These are phyloP conservation scores for Schoenoplectus tabernaemontani DNA, from an alignment of 202 grass and related monocot genomes.

Conservation along the genomic window DNA sequence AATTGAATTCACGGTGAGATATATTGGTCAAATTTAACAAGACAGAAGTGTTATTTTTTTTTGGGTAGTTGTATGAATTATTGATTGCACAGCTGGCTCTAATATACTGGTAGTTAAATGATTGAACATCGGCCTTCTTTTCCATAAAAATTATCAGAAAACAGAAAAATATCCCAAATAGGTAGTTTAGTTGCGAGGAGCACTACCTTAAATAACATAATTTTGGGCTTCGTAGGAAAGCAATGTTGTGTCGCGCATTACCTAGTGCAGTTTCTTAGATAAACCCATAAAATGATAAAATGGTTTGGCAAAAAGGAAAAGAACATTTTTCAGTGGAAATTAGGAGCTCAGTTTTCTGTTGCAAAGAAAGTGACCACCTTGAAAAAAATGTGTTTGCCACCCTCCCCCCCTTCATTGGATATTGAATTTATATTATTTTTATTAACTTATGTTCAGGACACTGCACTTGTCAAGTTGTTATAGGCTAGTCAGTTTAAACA, in stretches of 20 bases:
- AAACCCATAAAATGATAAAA: neutral
- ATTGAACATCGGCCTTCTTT: neutral
- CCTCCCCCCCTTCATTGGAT: no score
- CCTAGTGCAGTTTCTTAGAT: neutral
- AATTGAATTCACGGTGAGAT: neutral
- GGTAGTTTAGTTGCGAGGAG: neutral
- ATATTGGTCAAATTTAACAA: neutral
- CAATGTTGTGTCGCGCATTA: neutral
- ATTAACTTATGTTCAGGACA: neutral
- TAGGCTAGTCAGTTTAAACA: neutral
- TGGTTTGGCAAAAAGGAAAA: neutral
- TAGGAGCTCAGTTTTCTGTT: neutral
- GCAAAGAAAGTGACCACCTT: no score
- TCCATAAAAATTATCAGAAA: neutral
- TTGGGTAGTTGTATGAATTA: neutral
- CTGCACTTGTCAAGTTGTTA: no score
- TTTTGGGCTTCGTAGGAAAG: neutral
- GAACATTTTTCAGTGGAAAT: neutral
- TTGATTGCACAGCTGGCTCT: constrained; percentile 1
- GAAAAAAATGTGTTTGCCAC: no score
- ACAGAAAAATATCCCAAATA: neutral
- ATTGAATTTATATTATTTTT: neutral
- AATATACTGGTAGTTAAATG: neutral
- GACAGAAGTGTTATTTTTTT: neutral
- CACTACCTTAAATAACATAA: no score